Evolutionary conservation across 805 yeast genomes (phyloP).

Genomic region (Candida tibetensis): DNA sequence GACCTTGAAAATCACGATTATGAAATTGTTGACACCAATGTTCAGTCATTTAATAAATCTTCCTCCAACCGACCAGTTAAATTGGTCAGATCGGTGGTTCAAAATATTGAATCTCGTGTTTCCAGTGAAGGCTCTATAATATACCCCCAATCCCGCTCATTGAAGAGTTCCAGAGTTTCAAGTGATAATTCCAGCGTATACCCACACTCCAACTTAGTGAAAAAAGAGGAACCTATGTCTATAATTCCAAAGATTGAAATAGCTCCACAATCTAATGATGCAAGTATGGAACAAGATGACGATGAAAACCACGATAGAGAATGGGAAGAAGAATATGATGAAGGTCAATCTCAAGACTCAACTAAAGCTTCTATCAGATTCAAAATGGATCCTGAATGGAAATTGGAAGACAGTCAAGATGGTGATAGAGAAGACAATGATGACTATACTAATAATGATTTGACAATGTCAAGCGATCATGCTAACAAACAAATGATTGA

Average conservation of each 20-base stretch:
- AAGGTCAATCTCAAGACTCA: constrained; percentile 7
- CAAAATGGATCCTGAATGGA: constrained; percentile 37
- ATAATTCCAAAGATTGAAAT: neutral
- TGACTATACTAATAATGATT: constrained; percentile 21
- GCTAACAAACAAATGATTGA: constrained; percentile 7
- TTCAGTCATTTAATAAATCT: constrained; percentile 1
- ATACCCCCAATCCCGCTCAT: neutral
- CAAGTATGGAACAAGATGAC: neutral
- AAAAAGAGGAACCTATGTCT: neutral
- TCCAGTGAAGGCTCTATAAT: neutral
- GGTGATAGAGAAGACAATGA: constrained; percentile 40
- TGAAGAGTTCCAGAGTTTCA: neutral
- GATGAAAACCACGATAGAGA: no score
- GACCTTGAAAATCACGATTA: constrained; percentile 2
- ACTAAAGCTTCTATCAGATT: constrained; percentile 22
- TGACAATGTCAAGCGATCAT: constrained; percentile 8
- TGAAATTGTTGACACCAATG: constrained; percentile 2
- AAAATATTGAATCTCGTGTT: constrained; percentile 4
- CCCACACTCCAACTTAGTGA: neutral
- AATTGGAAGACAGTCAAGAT: constrained; percentile 37
- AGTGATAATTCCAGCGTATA: constrained; percentile 1
- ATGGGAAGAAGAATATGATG: constrained; percentile 3
- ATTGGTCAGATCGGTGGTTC: constrained; percentile 4
- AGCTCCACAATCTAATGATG: neutral
- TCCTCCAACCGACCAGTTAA: constrained; percentile 2